phyloP scores from a whole-genome alignment of 2,329 filamentous ascomycete species.

The Polytolypa hystricis region DNA sequence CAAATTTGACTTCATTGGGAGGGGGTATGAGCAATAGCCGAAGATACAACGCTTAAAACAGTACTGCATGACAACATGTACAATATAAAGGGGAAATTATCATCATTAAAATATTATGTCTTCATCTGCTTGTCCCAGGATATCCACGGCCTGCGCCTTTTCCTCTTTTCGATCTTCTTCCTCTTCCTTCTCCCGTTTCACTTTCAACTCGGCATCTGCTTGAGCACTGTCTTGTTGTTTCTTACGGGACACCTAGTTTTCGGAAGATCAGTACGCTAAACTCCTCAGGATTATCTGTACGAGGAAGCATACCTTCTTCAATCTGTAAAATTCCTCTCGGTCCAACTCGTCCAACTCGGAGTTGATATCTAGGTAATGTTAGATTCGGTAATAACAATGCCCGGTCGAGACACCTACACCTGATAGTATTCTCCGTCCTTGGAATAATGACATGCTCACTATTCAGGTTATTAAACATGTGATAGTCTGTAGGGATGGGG shows the following conservation, averaged over 20 bases:
- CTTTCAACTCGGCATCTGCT: constrained; percentile 63
- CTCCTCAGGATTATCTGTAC: not conserved
- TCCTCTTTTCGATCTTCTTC: not conserved
- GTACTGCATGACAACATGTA: not conserved
- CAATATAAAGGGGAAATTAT: not conserved
- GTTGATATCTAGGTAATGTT: constrained; percentile 94
- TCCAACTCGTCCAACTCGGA: constrained; percentile 95
- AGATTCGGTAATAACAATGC: too few relatives aligned
- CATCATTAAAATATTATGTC: constrained; percentile 62
- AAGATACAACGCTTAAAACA: too few relatives aligned
- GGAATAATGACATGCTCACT: constrained; percentile 72
- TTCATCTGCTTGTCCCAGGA: constrained; percentile 60
- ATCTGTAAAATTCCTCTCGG: constrained; percentile 91
- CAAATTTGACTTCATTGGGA: too few relatives aligned
- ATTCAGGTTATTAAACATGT: not conserved
- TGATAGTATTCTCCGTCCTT: constrained; percentile 98
- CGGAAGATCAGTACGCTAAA: not conserved
- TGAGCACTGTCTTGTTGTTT: constrained; percentile 67
- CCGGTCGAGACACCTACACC: constrained; percentile 52
- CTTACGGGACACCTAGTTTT: constrained; percentile 56
- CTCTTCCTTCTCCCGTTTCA: constrained; percentile 47
- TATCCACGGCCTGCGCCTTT: constrained; percentile 34
- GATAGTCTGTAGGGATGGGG: not conserved
- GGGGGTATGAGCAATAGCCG: too few relatives aligned
- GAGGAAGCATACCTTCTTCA: constrained; percentile 61